Evolutionary conservation across 495 filamentous ascomycete genomes (phyloP).

Genomic region (Aspergillus panamensis): DNA sequence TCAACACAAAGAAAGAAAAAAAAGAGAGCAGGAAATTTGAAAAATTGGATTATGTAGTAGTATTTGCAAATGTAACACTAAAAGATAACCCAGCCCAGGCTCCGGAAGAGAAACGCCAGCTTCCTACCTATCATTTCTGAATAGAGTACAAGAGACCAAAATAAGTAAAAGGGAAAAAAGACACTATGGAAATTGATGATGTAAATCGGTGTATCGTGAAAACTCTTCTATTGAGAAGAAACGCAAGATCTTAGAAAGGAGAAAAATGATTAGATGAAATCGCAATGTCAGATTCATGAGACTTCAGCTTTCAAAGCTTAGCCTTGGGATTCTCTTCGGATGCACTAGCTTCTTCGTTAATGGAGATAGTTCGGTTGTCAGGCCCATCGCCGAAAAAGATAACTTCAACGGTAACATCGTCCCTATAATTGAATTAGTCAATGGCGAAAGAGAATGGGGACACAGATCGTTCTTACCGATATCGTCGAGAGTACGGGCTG

Average conservation of each 20-base stretch:
- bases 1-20: too few species aligned
- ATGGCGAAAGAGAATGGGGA: neutral
- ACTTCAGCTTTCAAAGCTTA: slow-evolving; percentile 47
- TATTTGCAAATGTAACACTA: neutral
- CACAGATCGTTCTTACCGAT: slow-evolving; percentile 59
- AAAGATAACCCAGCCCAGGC: neutral
- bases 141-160: neutral
- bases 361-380: slow-evolving; percentile 69
- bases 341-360: slow-evolving; percentile 85
- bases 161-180: neutral
- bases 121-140: neutral
- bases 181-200: neutral
- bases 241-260: neutral
- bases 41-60: neutral
- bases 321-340: slow-evolving; percentile 51
- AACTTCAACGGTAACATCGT: slow-evolving; percentile 96
- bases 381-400: slow-evolving; percentile 90
- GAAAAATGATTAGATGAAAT: neutral
- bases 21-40: neutral
- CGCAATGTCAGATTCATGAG: neutral
- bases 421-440: slow-evolving; percentile 45
- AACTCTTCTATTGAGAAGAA: slow-evolving; percentile 1
- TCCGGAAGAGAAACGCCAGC: slow-evolving; percentile 1
- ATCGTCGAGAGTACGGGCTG: slow-evolving; percentile 83
- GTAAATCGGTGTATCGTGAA: neutral